A percentile compares a stretch with the other conserved stretches of the same genome.
These are phyloP conservation scores for Salix exigua DNA, from an alignment of 345 rosid genomes.

Conservation along the genomic window DNA sequence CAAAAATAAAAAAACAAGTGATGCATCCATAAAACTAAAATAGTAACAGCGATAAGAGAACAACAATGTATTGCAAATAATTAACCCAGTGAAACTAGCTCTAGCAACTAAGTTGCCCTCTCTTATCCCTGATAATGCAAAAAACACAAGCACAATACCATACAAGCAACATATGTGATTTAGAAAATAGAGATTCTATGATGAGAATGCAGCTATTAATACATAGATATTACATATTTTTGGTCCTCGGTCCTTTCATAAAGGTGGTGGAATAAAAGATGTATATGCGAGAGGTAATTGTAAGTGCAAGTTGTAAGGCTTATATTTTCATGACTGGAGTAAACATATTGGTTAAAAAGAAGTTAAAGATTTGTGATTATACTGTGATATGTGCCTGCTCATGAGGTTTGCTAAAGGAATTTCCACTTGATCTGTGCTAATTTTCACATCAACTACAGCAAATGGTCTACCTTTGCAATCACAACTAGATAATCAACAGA, in stretches of 20 bases:
- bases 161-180: background rate
- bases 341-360: too few species aligned
- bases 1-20: background rate
- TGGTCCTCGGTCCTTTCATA: too few species aligned
- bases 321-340: too few species aligned
- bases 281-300: background rate
- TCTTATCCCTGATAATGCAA: background rate
- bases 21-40: background rate
- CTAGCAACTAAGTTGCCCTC: background rate
- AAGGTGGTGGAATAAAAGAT: background rate
- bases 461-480: background rate
- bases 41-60: background rate
- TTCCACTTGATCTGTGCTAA: background rate
- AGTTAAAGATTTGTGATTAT: too few species aligned
- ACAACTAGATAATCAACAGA: background rate
- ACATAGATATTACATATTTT: background rate
- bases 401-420: too few species aligned
- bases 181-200: background rate
- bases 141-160: background rate
- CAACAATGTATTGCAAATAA: background rate
- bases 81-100: background rate
- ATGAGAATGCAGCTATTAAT: background rate
- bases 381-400: too few species aligned
- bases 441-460: background rate
- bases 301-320: too few species aligned